Percentiles rank a stretch among this genome's conserved stretches.
These are phyloP conservation scores for Aureobasidium musti DNA, from an alignment of 2,329 filamentous ascomycete genomes.

Conservation along the genomic window DNA sequence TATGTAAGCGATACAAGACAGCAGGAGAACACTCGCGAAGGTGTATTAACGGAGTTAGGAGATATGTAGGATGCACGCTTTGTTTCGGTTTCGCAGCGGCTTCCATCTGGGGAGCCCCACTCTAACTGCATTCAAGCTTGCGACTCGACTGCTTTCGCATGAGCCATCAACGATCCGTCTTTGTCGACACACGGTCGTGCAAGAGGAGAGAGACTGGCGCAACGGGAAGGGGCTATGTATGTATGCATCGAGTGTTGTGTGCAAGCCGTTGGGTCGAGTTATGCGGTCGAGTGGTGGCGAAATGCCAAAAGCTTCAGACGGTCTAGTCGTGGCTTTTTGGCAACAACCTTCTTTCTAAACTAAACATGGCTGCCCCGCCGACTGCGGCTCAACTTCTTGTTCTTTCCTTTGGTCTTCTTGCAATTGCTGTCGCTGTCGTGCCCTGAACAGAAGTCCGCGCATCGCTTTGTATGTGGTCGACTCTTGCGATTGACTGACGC, in stretches of 20 bases:
- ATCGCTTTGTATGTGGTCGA: not conserved
- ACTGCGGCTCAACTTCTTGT: not conserved
- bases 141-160: not conserved
- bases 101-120: not conserved
- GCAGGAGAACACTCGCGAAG: not conserved
- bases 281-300: conserved; percentile 2
- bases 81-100: not conserved
- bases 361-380: conserved; percentile 18
- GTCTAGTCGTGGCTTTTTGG: conserved; percentile 16
- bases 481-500: conserved; percentile 8
- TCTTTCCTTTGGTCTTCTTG: not conserved
- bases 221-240: not conserved
- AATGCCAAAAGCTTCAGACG: not conserved
- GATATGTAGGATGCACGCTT: not conserved
- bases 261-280: not conserved
- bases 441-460: not conserved
- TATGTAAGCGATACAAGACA: not conserved
- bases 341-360: not conserved
- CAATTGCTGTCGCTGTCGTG: not conserved
- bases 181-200: not conserved
- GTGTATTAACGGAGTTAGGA: not conserved
- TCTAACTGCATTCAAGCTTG: not conserved
- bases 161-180: not conserved
- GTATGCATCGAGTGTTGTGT: not conserved
- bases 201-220: not conserved